Evolutionary conservation across 192 early-diverging fungal genomes (phyloP), one percentile per base, ranked within the genome.

Genomic region (Backusella psychrophila): DNA sequence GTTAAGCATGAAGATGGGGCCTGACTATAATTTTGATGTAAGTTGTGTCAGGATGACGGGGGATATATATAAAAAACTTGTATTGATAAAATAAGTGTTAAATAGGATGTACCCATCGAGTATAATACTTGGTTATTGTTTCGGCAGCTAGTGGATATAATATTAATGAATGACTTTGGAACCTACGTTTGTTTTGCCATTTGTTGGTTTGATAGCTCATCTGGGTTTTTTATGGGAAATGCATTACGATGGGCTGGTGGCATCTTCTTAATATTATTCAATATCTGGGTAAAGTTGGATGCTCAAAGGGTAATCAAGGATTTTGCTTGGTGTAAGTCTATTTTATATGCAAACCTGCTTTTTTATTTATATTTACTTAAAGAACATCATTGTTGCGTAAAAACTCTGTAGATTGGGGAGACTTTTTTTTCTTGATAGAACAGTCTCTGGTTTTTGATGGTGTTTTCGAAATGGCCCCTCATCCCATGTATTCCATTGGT

Each of bases 401-500:
- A 33, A 4, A 26, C 5, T 3, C 19, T 26, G 14, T 46, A 94
- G 94, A 99, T 85, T 99, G 97, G 97, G 97, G 97, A 68, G 96
- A 98, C 80, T 99, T 99, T 80, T 99, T 99, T 86, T 98, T 99
- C 84, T 82, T 97, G 68, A 87, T 95, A 46, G 93, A 94, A 75
- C 91, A 92, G 79, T 92, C 95, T 23, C 85, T 95, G 49, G 95
- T 93, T 3, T 94, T 96, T 84, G 93, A 96, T 80, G 94, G 95
- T 44, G 94, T 96, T 23, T 97, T 97, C 85, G 96, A 98, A 80
- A 93, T 96, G 92, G 95, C 94, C 0, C 96, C 96, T 34, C 97
- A 99, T 78, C 97, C 97, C 6, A 99, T 98, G 96, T 99, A 99
- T 87, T 97, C 95, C 38, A 92, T 99, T 44, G 97, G 97, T 26